A percentile compares a stretch with the other conserved stretches of the same genome.
Conservation (phyloP, 306 rosid species). For the Cercis canadensis region DNA sequence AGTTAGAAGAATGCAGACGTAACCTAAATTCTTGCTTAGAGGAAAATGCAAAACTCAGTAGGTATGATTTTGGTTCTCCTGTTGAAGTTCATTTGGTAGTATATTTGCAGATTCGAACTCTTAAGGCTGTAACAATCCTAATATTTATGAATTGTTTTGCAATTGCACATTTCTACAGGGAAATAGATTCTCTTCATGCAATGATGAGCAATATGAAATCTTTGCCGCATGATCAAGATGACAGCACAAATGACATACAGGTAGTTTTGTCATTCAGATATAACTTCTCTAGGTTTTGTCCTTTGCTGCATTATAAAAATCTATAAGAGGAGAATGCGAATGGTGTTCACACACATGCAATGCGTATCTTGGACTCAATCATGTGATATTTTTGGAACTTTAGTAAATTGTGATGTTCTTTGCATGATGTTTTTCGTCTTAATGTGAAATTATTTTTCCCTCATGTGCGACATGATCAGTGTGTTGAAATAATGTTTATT, state of each 20-base stretch:
- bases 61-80: conserved; percentile 50
- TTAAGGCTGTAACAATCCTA: conserved; percentile 14
- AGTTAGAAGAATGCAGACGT: conserved; percentile 75
- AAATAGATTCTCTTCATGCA: conserved; percentile 60
- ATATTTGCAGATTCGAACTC: conserved; percentile 22
- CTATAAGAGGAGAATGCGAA: conserved; percentile 1
- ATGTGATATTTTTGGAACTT: conserved; percentile 11
- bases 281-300: conserved; percentile 19
- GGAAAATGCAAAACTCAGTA: conserved; percentile 82
- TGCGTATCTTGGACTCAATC: neutral
- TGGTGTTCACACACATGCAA: conserved; percentile 1
- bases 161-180: conserved; percentile 56
- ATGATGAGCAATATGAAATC: conserved; percentile 44
- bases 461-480: neutral
- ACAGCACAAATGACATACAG: conserved; percentile 44
- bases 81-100: conserved; percentile 31
- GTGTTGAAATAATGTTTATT: conserved; percentile 9
- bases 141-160: conserved; percentile 28
- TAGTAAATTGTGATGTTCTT: neutral
- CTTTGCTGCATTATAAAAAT: conserved; percentile 20
- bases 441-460: neutral
- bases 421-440: neutral
- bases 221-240: conserved; percentile 35
- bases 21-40: conserved; percentile 79
- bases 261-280: conserved; percentile 49